Evolutionary conservation across 805 yeast genomes (phyloP).

Genomic region (Wickerhamiella kazuoi): DNA sequence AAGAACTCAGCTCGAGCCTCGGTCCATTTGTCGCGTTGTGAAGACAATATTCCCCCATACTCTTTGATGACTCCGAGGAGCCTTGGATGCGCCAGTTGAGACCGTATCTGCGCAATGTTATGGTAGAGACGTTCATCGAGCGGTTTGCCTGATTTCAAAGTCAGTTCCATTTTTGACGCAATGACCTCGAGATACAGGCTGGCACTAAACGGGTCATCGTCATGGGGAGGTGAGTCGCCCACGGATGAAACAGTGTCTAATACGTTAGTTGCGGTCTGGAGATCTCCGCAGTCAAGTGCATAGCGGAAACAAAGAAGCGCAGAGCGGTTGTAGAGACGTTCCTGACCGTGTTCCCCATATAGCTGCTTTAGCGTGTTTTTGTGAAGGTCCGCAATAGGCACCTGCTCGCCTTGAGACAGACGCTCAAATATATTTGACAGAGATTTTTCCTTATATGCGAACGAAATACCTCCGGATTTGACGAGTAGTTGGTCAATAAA

Average conservation of each 20-base stretch:
- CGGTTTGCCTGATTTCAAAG: slow-evolving; percentile 25
- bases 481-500: slow-evolving; percentile 9
- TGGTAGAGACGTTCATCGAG: slow-evolving; percentile 31
- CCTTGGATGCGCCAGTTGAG: slow-evolving; percentile 51
- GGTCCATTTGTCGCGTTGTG: slow-evolving; percentile 36
- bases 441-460: slow-evolving; percentile 22
- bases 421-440: slow-evolving; percentile 19
- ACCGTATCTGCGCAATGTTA: slow-evolving; percentile 30
- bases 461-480: slow-evolving; percentile 8
- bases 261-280: slow-evolving; percentile 6
- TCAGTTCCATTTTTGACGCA: slow-evolving; percentile 45
- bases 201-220: slow-evolving; percentile 8
- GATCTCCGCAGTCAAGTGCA: slow-evolving; percentile 16
- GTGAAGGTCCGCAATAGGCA: slow-evolving; percentile 16
- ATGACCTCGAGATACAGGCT: slow-evolving; percentile 38
- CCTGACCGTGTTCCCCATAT: slow-evolving; percentile 13
- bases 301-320: slow-evolving; percentile 19
- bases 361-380: slow-evolving; percentile 15
- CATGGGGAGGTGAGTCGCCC: slow-evolving; percentile 4
- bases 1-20: slow-evolving; percentile 37
- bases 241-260: slow-evolving; percentile 4
- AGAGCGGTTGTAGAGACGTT: slow-evolving; percentile 19
- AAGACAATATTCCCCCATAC: slow-evolving; percentile 54
- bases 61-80: slow-evolving; percentile 60
- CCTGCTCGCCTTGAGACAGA: slow-evolving; percentile 12